These are phyloP conservation scores for Kalmusia sp. DNA, from an alignment of 2,329 filamentous ascomycete genomes.

Conservation along the genomic window DNA sequence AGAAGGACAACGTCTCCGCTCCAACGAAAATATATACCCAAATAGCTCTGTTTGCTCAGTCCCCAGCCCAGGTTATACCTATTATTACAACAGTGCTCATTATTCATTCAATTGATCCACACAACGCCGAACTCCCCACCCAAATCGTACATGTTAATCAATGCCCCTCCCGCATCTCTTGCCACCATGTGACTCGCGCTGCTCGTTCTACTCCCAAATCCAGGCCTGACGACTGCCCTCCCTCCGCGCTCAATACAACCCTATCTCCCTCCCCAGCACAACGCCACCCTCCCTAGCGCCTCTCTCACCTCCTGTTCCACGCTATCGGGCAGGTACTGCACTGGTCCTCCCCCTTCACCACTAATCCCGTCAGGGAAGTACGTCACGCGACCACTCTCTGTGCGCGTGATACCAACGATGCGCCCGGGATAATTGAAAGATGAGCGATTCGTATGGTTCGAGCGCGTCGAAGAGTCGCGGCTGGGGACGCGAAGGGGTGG, in stretches of 20 bases:
- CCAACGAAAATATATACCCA: too few relatives aligned
- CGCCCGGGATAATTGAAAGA: slow-evolving; percentile 11
- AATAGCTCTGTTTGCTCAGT: not conserved
- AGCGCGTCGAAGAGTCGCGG: slow-evolving; percentile 3
- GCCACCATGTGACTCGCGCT: not conserved
- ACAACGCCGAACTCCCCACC: too few relatives aligned
- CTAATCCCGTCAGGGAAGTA: slow-evolving; percentile 16
- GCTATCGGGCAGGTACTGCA: not conserved
- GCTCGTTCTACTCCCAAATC: not conserved
- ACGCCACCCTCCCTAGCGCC: not conserved
- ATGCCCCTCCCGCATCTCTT: too few relatives aligned
- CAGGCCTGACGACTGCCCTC: slow-evolving; percentile 1
- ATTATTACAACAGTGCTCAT: too few relatives aligned
- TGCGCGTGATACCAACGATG: slow-evolving; percentile 10
- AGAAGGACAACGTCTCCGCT: too few relatives aligned
- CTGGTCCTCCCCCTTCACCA: not conserved
- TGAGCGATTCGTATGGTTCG: slow-evolving; percentile 5
- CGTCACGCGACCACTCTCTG: slow-evolving; percentile 14
- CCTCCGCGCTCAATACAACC: not conserved
- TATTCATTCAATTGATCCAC: too few relatives aligned
- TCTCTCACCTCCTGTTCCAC: not conserved
- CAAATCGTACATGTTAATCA: too few relatives aligned
- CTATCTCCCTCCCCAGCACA: not conserved
- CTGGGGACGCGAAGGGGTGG: not conserved
- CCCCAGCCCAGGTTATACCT: too few relatives aligned